These are phyloP conservation scores for Phytophthora sansomeana DNA, from an alignment of 352 stramenopile species.

Conservation along the genomic window DNA sequence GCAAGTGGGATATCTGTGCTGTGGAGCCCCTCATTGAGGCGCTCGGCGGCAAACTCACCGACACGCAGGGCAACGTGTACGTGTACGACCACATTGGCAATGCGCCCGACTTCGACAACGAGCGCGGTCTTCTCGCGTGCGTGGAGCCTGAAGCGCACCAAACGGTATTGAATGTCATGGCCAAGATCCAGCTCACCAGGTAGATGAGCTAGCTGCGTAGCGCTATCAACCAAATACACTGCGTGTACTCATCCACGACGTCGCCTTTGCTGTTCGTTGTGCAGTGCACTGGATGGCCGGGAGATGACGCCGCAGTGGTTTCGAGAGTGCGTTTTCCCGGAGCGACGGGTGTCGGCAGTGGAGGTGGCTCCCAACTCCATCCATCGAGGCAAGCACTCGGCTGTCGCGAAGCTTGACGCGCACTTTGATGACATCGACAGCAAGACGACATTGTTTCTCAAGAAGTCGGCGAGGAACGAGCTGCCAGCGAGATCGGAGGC, in stretches of 20 bases:
- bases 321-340: slow-evolving; percentile 41
- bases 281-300: slow-evolving; percentile 54
- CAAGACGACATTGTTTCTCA: slow-evolving; percentile 61
- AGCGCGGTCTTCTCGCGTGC: slow-evolving; percentile 59
- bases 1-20: slow-evolving; percentile 84
- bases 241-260: slow-evolving; percentile 26
- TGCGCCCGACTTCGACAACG: slow-evolving; percentile 70
- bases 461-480: slow-evolving; percentile 66
- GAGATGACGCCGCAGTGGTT: slow-evolving; percentile 63
- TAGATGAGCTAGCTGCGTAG: slow-evolving; percentile 43
- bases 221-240: slow-evolving; percentile 40
- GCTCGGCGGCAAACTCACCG: slow-evolving; percentile 62
- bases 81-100: slow-evolving; percentile 62
- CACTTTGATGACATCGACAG: slow-evolving; percentile 17
- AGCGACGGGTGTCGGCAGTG: slow-evolving; percentile 19
- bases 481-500: slow-evolving; percentile 46
- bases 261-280: slow-evolving; percentile 26
- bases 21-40: slow-evolving; percentile 71
- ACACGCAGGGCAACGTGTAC: slow-evolving; percentile 67
- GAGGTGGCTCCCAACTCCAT: slow-evolving; percentile 45
- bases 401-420: slow-evolving; percentile 50
- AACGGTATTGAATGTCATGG: slow-evolving; percentile 51
- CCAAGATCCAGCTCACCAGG: slow-evolving; percentile 63
- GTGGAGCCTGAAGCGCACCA: slow-evolving; percentile 47
- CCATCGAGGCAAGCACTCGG: slow-evolving; percentile 64